Base-by-base conservation (phyloP, 768 basidiomycete species). In the Suillus paluster region DNA sequence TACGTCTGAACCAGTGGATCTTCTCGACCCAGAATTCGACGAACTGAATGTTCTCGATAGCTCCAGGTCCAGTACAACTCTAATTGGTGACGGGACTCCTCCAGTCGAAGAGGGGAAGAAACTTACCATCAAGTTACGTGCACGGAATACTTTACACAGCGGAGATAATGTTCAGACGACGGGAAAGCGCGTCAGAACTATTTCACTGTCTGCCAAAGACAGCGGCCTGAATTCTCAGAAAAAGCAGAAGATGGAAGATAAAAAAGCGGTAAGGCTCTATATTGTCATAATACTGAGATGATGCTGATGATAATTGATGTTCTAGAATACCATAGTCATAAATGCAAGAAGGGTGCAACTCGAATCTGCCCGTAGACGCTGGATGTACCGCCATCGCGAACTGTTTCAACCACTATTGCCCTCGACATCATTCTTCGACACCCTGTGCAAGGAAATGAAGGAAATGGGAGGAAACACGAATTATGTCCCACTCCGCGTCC, bases 351-450 rank as follows among this genome's bases (percentile, higher is more conserved):
- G 78, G 48, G 73, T 75, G 6, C 64, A 66, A 1, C 67, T 81
- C 36, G 83, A 85, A 36, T 70, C 74, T 17, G 78, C 81, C 5
- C 72, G 79, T 38, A 81, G 77, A 46, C 74, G 73, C 25, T 87
- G 85, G 83, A 60, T 86, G 11, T 69, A 77, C 65, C 70, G 72
- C 44, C 79, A 87, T 63, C 74, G 74, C 0, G 66, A 77, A 34
- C 68, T 85, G 14, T 80, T 87, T 63, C 73, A 75, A 57, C 78
- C 85, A 0, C 74, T 87, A 9, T 73, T 87, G 23, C 83, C 83
- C 1, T 57, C 73, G 1, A 73, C 72, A 17, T 78, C 65, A 48
- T 80, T 80, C 61, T 80, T 84, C 42, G 71, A 77, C 4, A 66
- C 70, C 12, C 63, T 86, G 23, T 65, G 64, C 38, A 70, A 66